Evolutionary conservation across 2,329 filamentous ascomycete genomes (phyloP), one percentile per base, ranked within the genome.

Genomic region (Penicillium sp.): DNA sequence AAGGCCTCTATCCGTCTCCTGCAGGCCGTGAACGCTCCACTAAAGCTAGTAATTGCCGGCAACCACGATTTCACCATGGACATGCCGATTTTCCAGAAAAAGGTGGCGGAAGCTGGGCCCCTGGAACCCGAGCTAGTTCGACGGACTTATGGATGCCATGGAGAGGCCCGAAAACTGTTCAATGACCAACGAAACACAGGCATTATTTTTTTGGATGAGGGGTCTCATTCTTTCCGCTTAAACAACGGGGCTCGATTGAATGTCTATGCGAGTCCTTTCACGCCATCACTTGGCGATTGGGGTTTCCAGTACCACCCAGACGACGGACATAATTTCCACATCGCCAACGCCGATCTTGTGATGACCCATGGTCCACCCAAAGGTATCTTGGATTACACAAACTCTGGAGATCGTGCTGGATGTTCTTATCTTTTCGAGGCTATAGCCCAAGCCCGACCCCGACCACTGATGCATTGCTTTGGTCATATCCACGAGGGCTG

Each of bases 351-450:
- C 1, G 79, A 86, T 58, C 52, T 85, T 0, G 79, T 74, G 27
- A 76, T 85, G 18, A 85, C 83, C 0, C 82, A 86, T 52, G 82
- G 83, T 0, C 83, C 83, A 2, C 82, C 82, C 0, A 69, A 61
- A 7, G 81, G 81, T 2, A 68, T 86, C 1, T 66, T 84, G 47
- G 83, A 86, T 62, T 58, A 63, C 2, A 74, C 75, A 8, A 52
- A 62, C 2, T 59, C 52, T 8, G 57, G 54, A n/a, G 46, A 70
- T 22, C 63, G 67, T 34, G 69, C 68, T 27, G 74, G 72, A 4
- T 75, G 70, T 49, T 54, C 65, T 5, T 11, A 59, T 36, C 61
- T 75, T 7, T 74, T 75, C 47, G 51, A 47, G 22, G 67, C 67
- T 43, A 44, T 75, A 14, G 48, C 40, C 13, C 40, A 31, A 9